Evolutionary conservation across 1,284 basidiomycete species (phyloP).

Genomic region (Malassezia furfur): DNA sequence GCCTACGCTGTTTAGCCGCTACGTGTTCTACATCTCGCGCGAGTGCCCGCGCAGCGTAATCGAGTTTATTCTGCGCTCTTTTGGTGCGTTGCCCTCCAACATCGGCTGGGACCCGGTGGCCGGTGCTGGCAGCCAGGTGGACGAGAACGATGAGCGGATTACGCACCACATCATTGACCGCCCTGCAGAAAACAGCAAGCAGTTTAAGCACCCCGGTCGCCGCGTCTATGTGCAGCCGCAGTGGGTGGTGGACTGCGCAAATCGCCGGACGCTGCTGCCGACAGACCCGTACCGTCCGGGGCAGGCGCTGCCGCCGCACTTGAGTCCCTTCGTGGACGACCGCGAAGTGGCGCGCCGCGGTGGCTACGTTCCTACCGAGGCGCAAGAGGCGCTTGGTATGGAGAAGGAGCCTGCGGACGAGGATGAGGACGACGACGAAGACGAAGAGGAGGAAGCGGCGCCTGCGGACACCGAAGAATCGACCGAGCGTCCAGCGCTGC

Average conservation of each 20-base stretch:
- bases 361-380: conserved; percentile 51
- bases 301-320: conserved; percentile 77
- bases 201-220: conserved; percentile 49
- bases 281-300: conserved; percentile 82
- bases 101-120: conserved; percentile 75
- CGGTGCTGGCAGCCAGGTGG: conserved; percentile 72
- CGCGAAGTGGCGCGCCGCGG: conserved; percentile 53
- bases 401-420: conserved; percentile 55
- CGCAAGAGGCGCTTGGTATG: conserved; percentile 50
- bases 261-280: conserved; percentile 70
- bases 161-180: conserved; percentile 95
- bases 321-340: conserved; percentile 85
- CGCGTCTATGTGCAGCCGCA: conserved; percentile 92
- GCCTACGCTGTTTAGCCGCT: conserved; percentile 64
- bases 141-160: conserved; percentile 58
- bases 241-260: conserved; percentile 95
- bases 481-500: conserved; percentile 21
- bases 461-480: conserved; percentile 37
- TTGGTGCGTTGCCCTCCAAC: conserved; percentile 61
- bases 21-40: conserved; percentile 87
- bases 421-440: conserved; percentile 32
- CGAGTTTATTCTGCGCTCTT: conserved; percentile 86
- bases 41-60: conserved; percentile 85
- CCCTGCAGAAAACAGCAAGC: conserved; percentile 53
- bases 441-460: conserved; percentile 29